These are phyloP conservation scores for Colletotrichum coccodes DNA, from an alignment of 2,329 filamentous ascomycete species.

Conservation along the genomic window DNA sequence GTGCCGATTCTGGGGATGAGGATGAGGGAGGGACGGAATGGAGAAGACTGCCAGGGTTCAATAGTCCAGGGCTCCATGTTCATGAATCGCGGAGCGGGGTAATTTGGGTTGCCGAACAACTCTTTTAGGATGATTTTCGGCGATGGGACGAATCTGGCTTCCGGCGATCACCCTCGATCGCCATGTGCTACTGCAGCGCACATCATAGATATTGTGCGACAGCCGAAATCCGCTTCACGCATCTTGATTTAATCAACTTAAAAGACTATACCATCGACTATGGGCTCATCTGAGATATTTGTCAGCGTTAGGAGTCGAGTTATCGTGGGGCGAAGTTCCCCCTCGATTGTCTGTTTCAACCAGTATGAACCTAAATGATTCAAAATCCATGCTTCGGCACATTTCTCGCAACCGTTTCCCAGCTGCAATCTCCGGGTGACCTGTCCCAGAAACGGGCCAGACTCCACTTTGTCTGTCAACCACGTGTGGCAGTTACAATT, in stretches of 20 bases:
- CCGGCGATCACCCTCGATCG: conserved; percentile 5
- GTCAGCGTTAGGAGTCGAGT: not conserved
- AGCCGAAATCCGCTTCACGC: not conserved
- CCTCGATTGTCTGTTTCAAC: not conserved
- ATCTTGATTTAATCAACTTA: not conserved
- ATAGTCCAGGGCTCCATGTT: conserved; percentile 9
- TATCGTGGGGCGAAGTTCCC: conserved; percentile 1
- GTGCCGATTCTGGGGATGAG: conserved; percentile 11
- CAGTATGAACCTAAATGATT: conserved; percentile 15
- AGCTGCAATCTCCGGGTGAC: conserved; percentile 16
- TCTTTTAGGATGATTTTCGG: not conserved
- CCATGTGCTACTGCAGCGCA: not conserved
- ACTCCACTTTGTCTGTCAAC: conserved; percentile 9
- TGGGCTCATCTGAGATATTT: not conserved
- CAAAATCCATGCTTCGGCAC: conserved; percentile 14
- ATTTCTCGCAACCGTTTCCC: not conserved
- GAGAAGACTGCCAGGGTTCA: not conserved
- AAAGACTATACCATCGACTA: not conserved
- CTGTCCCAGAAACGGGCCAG: not conserved
- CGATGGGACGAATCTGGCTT: conserved; percentile 10
- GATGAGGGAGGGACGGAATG: not conserved
- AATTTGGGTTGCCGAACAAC: not conserved
- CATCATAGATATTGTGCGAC: not conserved
- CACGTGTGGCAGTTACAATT: conserved; percentile 7
- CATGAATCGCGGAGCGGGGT: not conserved